Conservation (phyloP, 2,329 filamentous ascomycete species). For the Fusarium tuaranense region DNA sequence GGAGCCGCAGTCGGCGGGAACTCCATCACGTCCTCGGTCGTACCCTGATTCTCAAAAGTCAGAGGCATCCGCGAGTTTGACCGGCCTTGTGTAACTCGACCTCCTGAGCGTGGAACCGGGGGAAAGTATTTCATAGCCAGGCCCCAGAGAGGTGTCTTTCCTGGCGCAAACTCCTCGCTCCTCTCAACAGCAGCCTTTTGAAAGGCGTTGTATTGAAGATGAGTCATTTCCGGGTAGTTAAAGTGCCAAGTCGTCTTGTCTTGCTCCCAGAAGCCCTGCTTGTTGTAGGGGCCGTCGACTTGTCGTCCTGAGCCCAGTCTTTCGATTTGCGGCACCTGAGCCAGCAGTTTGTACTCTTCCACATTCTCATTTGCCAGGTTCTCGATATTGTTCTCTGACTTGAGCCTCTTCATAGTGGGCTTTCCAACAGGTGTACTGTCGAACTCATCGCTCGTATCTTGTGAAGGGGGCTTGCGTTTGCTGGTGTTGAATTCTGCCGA, state of each 20-base stretch:
- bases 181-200: slow-evolving; percentile 61
- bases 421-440: slow-evolving; percentile 55
- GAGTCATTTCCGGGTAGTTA: slow-evolving; percentile 73
- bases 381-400: slow-evolving; percentile 60
- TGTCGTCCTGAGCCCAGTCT: slow-evolving; percentile 65
- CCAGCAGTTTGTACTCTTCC: slow-evolving; percentile 61
- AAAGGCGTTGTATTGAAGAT: slow-evolving; percentile 68
- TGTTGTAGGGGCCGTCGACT: slow-evolving; percentile 68
- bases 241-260: slow-evolving; percentile 70
- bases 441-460: slow-evolving; percentile 65
- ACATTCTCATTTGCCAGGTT: slow-evolving; percentile 49
- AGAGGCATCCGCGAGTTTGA: slow-evolving; percentile 33
- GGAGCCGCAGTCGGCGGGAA: slow-evolving; percentile 49
- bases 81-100: slow-evolving; percentile 19
- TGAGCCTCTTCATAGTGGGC: slow-evolving; percentile 67
- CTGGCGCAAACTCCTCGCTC: slow-evolving; percentile 66
- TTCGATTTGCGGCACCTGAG: slow-evolving; percentile 61
- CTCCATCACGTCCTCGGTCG: slow-evolving; percentile 44
- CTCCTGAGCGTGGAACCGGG: slow-evolving; percentile 49
- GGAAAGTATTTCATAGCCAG: slow-evolving; percentile 71
- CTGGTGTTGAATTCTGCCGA: slow-evolving; percentile 59
- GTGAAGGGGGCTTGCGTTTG: slow-evolving; percentile 65
- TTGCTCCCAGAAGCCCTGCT: slow-evolving; percentile 68
- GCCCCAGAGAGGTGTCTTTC: slow-evolving; percentile 64
- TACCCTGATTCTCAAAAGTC: slow-evolving; percentile 38